phyloP scores from a whole-genome alignment of 352 stramenopile genomes.

The Globisporangium rhizosaccharum region DNA sequence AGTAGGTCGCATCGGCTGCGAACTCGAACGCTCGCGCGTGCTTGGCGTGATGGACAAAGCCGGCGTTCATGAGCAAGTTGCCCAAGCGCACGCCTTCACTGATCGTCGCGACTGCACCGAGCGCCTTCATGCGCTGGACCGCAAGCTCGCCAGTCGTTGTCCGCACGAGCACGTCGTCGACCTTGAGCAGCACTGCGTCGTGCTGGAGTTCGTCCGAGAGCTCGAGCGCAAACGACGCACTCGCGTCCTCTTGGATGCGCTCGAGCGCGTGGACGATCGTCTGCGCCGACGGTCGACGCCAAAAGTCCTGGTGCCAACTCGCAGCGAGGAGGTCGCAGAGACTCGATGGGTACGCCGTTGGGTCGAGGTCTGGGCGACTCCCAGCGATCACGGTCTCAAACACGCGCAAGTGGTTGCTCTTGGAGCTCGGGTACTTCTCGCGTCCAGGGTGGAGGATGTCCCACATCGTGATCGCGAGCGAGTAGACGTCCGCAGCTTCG shows the following conservation, averaged over 20 bases:
- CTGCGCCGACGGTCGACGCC: slow-evolving; percentile 15
- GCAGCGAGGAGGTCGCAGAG: slow-evolving; percentile 23
- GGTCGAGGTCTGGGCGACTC: slow-evolving; percentile 19
- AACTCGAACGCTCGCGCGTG: slow-evolving; percentile 22
- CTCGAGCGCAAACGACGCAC: slow-evolving; percentile 17
- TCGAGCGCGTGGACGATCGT: slow-evolving; percentile 24
- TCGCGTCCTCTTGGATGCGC: slow-evolving; percentile 22
- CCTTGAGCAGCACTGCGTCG: slow-evolving; percentile 7
- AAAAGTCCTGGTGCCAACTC: slow-evolving; percentile 22
- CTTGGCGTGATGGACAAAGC: slow-evolving; percentile 30
- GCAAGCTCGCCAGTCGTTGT: slow-evolving; percentile 19
- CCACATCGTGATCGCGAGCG: slow-evolving; percentile 49
- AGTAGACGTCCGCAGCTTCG: slow-evolving; percentile 45
- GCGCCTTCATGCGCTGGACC: slow-evolving; percentile 14
- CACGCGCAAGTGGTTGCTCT: slow-evolving; percentile 20
- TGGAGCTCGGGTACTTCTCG: slow-evolving; percentile 18
- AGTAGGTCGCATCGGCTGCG: slow-evolving; percentile 18
- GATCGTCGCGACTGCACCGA: slow-evolving; percentile 7
- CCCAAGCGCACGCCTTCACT: slow-evolving; percentile 30
- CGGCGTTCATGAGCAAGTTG: slow-evolving; percentile 31
- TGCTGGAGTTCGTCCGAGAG: slow-evolving; percentile 16
- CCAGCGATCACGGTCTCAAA: slow-evolving; percentile 29
- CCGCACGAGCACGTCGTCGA: slow-evolving; percentile 6
- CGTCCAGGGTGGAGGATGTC: slow-evolving; percentile 32
- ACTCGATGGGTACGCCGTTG: slow-evolving; percentile 11